A percentile compares a stretch with the other conserved stretches of the same genome.
These are phyloP conservation scores for Sporothrix curviconia DNA, from an alignment of 2,329 filamentous ascomycete species.

Conservation along the genomic window DNA sequence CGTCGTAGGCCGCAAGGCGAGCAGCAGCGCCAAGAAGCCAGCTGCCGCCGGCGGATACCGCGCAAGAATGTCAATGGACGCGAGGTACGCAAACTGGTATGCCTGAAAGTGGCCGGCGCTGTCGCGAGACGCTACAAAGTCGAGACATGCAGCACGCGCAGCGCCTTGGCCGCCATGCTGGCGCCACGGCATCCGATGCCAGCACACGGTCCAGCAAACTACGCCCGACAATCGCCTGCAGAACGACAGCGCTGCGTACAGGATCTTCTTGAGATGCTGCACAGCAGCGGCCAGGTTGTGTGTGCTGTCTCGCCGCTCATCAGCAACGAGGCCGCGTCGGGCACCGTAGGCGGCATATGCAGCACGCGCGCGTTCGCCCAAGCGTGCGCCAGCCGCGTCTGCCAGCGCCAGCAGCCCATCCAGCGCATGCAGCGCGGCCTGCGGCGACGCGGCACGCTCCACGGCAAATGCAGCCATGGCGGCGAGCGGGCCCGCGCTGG, in stretches of 20 bases:
- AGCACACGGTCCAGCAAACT: constrained; percentile 46
- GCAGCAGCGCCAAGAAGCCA: constrained; percentile 59
- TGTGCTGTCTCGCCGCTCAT: constrained; percentile 57
- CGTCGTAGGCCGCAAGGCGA: constrained; percentile 34
- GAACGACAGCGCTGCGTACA: constrained; percentile 68
- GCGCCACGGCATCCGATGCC: constrained; percentile 42
- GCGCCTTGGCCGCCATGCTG: constrained; percentile 62
- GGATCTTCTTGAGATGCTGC: constrained; percentile 65
- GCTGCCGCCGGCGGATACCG: constrained; percentile 61
- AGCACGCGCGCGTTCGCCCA: constrained; percentile 64
- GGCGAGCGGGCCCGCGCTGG: constrained; percentile 61
- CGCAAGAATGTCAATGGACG: constrained; percentile 73
- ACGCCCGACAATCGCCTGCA: constrained; percentile 68
- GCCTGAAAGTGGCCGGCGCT: constrained; percentile 71
- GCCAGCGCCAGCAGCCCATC: constrained; percentile 64
- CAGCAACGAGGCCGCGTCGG: constrained; percentile 51
- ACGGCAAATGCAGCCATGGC: constrained; percentile 59
- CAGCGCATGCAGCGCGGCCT: constrained; percentile 27
- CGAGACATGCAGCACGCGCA: constrained; percentile 68
- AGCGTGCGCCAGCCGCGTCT: constrained; percentile 59
- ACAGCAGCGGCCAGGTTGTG: constrained; percentile 63
- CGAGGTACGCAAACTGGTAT: constrained; percentile 76
- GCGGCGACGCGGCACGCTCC: constrained; percentile 37
- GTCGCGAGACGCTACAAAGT: constrained; percentile 72
- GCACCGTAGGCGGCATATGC: constrained; percentile 61